These are phyloP conservation scores for Cystobasidium onofrii DNA, from an alignment of 768 basidiomycete genomes.

Conservation along the genomic window DNA sequence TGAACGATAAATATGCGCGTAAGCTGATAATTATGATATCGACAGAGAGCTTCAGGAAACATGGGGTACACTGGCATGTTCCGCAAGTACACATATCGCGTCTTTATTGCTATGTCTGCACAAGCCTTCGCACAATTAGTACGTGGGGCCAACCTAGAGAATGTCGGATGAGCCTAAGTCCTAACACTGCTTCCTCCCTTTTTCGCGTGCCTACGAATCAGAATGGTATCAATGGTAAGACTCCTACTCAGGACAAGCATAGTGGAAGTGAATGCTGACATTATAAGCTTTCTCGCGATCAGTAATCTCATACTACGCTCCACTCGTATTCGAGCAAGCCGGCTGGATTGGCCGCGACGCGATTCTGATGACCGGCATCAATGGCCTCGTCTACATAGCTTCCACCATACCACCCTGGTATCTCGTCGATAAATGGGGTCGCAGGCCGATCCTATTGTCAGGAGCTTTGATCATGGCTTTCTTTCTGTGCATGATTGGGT, in stretches of 20 bases:
- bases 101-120: constrained; percentile 86
- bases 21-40: background rate
- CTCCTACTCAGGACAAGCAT: background rate
- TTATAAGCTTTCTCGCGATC: constrained; percentile 1
- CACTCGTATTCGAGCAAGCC: constrained; percentile 87
- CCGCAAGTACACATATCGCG: constrained; percentile 73
- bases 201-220: too few relatives aligned
- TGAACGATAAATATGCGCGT: background rate
- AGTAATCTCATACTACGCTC: constrained; percentile 76
- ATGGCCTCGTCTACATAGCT: constrained; percentile 59
- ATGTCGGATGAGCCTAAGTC: background rate
- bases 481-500: constrained; percentile 70
- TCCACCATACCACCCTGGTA: constrained; percentile 90
- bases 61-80: constrained; percentile 75
- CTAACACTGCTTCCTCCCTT: too few relatives aligned
- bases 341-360: constrained; percentile 92
- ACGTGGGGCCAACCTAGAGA: constrained; percentile 45
- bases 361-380: constrained; percentile 91
- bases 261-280: background rate
- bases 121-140: constrained; percentile 93
- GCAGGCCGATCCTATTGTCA: constrained; percentile 73
- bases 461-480: constrained; percentile 80
- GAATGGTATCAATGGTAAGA: constrained; percentile 88
- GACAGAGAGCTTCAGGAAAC: constrained; percentile 64
- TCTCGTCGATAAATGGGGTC: constrained; percentile 82